Percentiles rank a stretch among this genome's conserved stretches.
phyloP scores from a whole-genome alignment of 192 early-diverging fungal genomes.

The Chytriomyces sp. region DNA sequence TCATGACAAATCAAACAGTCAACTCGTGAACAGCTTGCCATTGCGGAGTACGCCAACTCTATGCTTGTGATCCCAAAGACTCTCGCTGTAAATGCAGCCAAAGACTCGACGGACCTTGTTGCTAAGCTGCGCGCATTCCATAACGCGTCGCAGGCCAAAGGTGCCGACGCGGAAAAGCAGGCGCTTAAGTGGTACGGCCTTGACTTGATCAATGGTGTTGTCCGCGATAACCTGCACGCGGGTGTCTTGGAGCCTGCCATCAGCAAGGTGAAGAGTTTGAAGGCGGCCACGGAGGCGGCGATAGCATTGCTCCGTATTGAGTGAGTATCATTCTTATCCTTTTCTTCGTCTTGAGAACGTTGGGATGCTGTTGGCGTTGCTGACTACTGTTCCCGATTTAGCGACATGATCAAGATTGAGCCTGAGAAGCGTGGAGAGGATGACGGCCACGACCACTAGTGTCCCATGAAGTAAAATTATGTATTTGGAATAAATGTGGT shows the following conservation, averaged over 20 bases:
- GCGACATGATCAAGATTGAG: slow-evolving; percentile 66
- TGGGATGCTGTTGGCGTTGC: background rate
- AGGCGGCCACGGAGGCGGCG: slow-evolving; percentile 98
- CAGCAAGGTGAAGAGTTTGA: slow-evolving; percentile 96
- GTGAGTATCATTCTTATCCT: slow-evolving; percentile 29
- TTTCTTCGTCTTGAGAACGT: background rate
- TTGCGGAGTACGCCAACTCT: slow-evolving; percentile 95
- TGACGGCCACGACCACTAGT: slow-evolving; percentile 32
- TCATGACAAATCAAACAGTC: slow-evolving; percentile 61
- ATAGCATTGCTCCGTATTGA: slow-evolving; percentile 97
- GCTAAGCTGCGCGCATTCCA: slow-evolving; percentile 96
- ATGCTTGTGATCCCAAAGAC: slow-evolving; percentile 97
- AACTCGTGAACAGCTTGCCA: slow-evolving; percentile 97
- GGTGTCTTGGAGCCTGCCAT: slow-evolving; percentile 97
- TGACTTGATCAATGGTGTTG: slow-evolving; percentile 89
- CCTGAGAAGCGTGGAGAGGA: slow-evolving; percentile 49
- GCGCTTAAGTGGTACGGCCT: slow-evolving; percentile 86
- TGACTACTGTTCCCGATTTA: slow-evolving; percentile 22
- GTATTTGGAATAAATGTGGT: too few species aligned
- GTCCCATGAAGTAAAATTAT: too few species aligned
- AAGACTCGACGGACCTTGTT: slow-evolving; percentile 96
- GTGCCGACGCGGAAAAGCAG: slow-evolving; percentile 71
- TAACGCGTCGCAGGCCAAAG: slow-evolving; percentile 80
- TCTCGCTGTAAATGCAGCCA: slow-evolving; percentile 96
- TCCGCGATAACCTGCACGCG: slow-evolving; percentile 89